Evolutionary conservation across 805 yeast genomes (phyloP), one percentile per base, ranked within the genome.

Genomic region (Priceomyces melissophilus): DNA sequence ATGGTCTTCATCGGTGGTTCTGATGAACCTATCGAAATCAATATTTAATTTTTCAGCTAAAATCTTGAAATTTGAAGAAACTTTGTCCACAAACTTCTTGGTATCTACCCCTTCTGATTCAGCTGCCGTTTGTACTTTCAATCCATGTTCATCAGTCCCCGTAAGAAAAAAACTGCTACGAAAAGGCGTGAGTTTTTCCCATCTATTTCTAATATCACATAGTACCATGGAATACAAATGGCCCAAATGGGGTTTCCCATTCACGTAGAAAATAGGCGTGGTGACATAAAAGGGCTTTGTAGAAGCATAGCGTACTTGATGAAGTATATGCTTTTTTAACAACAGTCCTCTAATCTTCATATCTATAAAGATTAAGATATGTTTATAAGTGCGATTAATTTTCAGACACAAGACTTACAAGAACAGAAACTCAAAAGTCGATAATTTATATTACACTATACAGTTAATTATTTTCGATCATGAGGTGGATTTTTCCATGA

Each of bases 121-220:
- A 0, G 96, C 95, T 0, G 95, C 97, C n/a, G 77, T 71, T 52
- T 87, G 95, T 25, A 91, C 91, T 67, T 93, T 93, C 40, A 89
- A 65, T 0, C 99, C 99, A 60, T 93, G 99, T 61, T 93, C 99
- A 60, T 93, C 99, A 0, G 97, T 90, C 0, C 99, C 99, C 0
- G 98, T 93, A 5, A 87, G 77, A 54, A 90, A 75, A 44, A 66
- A 75, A 1, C 81, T 63, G 14, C 44, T 30, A 3, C 47, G 51
- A 13, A 30, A 39, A 0, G 77, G 61, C 3, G 65, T 56, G 2
- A 74, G 63, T 42, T 50, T 58, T 29, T 76, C 76, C 96, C 96
- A 91, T 48, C 96, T 70, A 45, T 73, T 76, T 38, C 82, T 70
- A 1, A 82, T 82, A 62, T 93, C 99, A 37, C 90, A 81, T 34